Conservation (phyloP, 495 filamentous ascomycete genomes). For the Cercophora samala region DNA sequence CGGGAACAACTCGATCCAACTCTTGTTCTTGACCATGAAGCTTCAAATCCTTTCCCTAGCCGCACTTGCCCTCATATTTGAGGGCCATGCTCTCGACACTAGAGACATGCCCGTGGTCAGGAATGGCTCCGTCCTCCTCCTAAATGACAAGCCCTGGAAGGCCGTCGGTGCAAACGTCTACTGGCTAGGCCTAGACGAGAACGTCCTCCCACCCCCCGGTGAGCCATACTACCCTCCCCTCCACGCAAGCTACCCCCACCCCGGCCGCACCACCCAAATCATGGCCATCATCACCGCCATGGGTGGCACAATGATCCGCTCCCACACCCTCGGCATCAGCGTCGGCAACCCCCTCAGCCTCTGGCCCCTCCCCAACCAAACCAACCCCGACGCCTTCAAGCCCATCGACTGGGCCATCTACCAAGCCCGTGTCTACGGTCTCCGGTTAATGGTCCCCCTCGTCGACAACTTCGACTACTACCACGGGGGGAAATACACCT, state of each 20-base stretch:
- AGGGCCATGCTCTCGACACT: not conserved
- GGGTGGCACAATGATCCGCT: constrained; percentile 50
- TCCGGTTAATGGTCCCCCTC: constrained; percentile 49
- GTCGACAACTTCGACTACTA: constrained; percentile 54
- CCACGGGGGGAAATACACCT: constrained; percentile 57
- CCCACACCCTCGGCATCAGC: constrained; percentile 54
- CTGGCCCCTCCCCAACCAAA: constrained; percentile 42
- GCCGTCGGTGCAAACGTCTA: constrained; percentile 54
- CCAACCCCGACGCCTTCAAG: constrained; percentile 50
- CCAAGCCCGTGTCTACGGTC: constrained; percentile 49
- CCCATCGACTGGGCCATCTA: constrained; percentile 54
- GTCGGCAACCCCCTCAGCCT: constrained; percentile 53
- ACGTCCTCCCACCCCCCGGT: constrained; percentile 48
- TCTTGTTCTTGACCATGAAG: not conserved
- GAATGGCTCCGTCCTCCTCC: constrained; percentile 39
- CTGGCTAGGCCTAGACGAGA: constrained; percentile 58
- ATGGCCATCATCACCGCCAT: constrained; percentile 51
- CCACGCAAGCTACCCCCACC: constrained; percentile 52
- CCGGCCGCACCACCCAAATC: constrained; percentile 51
- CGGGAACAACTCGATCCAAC: too few relatives aligned
- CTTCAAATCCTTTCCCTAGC: not conserved
- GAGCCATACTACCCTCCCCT: constrained; percentile 49
- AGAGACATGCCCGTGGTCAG: constrained; percentile 32
- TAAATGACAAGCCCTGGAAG: constrained; percentile 47
- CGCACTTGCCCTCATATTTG: not conserved